Evolutionary conservation across 768 basidiomycete genomes (phyloP).

Genomic region (Pisolithus tinctorius): DNA sequence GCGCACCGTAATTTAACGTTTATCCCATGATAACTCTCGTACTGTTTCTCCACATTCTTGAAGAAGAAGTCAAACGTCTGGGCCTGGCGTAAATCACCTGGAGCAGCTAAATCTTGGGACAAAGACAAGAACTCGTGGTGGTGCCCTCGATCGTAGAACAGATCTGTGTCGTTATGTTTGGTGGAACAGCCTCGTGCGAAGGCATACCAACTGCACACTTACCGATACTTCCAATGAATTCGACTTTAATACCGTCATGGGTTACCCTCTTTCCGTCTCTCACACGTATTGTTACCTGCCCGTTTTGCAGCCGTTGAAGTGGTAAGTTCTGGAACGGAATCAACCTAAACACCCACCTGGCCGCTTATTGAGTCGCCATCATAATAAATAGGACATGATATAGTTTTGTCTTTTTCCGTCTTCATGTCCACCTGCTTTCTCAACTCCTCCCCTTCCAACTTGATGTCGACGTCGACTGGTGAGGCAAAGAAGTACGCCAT

Average conservation of each 20-base stretch:
- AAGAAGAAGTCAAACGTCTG: conserved; percentile 96
- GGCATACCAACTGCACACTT: not conserved
- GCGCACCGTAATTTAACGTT: conserved; percentile 93
- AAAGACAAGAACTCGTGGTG: conserved; percentile 97
- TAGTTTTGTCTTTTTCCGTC: conserved; percentile 77
- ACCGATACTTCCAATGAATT: conserved; percentile 96
- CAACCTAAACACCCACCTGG: conserved; percentile 46
- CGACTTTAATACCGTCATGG: conserved; percentile 96
- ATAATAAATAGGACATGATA: conserved; percentile 88
- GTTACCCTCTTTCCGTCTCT: conserved; percentile 92
- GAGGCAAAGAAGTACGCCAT: conserved; percentile 90
- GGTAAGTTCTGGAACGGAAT: not conserved
- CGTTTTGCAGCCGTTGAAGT: not conserved
- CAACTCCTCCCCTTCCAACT: conserved; percentile 79
- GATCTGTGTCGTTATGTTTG: conserved; percentile 37
- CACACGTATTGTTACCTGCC: conserved; percentile 76
- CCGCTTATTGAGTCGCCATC: conserved; percentile 92
- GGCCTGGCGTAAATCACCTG: conserved; percentile 95
- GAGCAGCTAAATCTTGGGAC: conserved; percentile 90
- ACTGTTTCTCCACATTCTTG: conserved; percentile 99
- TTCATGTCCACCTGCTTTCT: conserved; percentile 89
- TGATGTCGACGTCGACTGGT: conserved; percentile 87
- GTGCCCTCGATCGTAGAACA: conserved; percentile 97
- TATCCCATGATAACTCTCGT: conserved; percentile 95
- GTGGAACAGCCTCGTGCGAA: not conserved